phyloP scores from a whole-genome alignment of 176 grass and related monocot genomes.

The Avena eriantha region DNA sequence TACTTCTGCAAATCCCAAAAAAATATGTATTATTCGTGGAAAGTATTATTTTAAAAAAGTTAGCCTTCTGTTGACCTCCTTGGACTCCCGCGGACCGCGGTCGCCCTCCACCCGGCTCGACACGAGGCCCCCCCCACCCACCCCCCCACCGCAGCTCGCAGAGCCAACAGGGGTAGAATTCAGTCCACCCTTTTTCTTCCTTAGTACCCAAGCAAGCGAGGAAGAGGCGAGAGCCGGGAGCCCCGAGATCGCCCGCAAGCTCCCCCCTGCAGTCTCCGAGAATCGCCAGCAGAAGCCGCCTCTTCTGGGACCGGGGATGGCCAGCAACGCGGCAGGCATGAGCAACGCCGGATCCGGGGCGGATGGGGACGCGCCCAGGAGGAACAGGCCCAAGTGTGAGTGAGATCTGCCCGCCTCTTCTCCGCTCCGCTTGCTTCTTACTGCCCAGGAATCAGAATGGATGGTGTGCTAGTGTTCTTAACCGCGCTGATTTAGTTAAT shows the following conservation, averaged over 20 bases:
- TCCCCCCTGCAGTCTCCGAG: too few species aligned
- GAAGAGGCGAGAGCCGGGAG: not conserved
- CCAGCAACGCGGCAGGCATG: constrained; percentile 32
- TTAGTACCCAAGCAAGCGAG: constrained; percentile 27
- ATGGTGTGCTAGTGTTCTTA: too few species aligned
- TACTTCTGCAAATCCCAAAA: too few species aligned
- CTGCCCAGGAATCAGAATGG: not conserved
- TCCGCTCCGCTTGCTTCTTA: not conserved
- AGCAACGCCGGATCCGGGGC: constrained; percentile 58
- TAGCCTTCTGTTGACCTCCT: too few species aligned
- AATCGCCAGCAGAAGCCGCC: not conserved
- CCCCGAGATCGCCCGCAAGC: constrained; percentile 7
- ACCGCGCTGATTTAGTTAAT: too few species aligned
- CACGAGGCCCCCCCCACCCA: too few species aligned
- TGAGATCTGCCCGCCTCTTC: constrained; percentile 45
- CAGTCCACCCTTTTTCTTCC: constrained; percentile 20
- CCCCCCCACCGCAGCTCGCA: too few species aligned
- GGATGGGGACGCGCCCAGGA: constrained; percentile 47
- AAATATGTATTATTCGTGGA: too few species aligned
- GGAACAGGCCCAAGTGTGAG: constrained; percentile 85
- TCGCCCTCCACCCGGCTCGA: too few species aligned
- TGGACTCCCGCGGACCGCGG: too few species aligned
- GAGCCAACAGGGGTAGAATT: not conserved
- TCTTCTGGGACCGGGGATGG: constrained; percentile 35
- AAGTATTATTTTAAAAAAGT: too few species aligned